These are phyloP conservation scores for Crepidotus variabilis DNA, from an alignment of 768 basidiomycete species.

Conservation along the genomic window DNA sequence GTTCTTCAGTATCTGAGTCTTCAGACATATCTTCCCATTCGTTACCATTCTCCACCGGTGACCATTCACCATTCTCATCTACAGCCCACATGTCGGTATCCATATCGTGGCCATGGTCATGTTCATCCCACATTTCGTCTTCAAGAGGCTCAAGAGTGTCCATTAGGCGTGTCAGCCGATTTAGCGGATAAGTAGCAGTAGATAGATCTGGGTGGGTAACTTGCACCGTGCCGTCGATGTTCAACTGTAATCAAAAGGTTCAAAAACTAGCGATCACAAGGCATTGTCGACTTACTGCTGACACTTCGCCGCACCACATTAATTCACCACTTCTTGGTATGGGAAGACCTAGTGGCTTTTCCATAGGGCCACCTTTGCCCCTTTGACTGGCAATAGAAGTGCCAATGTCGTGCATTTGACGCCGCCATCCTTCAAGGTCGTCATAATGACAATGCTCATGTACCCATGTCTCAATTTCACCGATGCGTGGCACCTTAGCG, in stretches of 20 bases:
- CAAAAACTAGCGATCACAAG: not conserved
- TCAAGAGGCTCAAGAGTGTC: slow-evolving; percentile 82
- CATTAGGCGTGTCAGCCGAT: slow-evolving; percentile 70
- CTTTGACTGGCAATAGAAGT: slow-evolving; percentile 47
- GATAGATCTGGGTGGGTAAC: slow-evolving; percentile 64
- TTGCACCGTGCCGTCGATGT: slow-evolving; percentile 68
- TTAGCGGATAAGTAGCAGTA: slow-evolving; percentile 50
- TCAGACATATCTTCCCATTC: slow-evolving; percentile 36
- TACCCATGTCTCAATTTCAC: slow-evolving; percentile 81
- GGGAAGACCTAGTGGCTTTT: slow-evolving; percentile 42
- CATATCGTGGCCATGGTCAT: slow-evolving; percentile 41
- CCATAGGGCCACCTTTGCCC: slow-evolving; percentile 31
- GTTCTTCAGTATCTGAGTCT: slow-evolving; percentile 16
- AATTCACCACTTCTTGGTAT: slow-evolving; percentile 36
- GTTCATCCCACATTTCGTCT: slow-evolving; percentile 57
- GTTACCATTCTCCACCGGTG: slow-evolving; percentile 37
- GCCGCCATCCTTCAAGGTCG: slow-evolving; percentile 66
- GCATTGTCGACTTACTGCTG: slow-evolving; percentile 44
- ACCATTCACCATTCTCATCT: slow-evolving; percentile 45
- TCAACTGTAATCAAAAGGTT: slow-evolving; percentile 41
- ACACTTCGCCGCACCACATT: slow-evolving; percentile 88
- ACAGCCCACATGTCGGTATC: slow-evolving; percentile 40
- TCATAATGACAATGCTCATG: slow-evolving; percentile 49
- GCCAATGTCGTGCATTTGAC: slow-evolving; percentile 67
- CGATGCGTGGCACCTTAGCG: slow-evolving; percentile 79